phyloP scores from a whole-genome alignment of 2,329 filamentous ascomycete species.

The Pseudogymnoascus destructans region DNA sequence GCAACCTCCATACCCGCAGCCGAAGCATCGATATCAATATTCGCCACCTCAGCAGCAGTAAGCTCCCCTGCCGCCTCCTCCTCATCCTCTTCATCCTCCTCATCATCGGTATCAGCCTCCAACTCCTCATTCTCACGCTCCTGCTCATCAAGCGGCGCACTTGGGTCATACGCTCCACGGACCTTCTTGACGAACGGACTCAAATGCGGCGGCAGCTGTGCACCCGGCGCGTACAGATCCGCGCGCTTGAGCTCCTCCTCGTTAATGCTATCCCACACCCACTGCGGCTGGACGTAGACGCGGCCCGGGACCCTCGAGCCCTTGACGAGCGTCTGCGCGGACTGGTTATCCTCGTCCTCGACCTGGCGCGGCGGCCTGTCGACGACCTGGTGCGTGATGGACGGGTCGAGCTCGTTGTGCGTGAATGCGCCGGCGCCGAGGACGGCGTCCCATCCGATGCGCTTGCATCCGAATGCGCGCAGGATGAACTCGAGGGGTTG shows the following conservation, averaged over 20 bases:
- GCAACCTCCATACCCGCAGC: slow-evolving; percentile 26
- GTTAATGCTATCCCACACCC: slow-evolving; percentile 97
- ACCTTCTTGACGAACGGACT: slow-evolving; percentile 89
- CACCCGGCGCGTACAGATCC: slow-evolving; percentile 80
- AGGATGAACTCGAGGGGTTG: slow-evolving; percentile 87
- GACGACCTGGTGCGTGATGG: slow-evolving; percentile 93
- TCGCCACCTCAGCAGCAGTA: slow-evolving; percentile 29
- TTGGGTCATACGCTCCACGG: slow-evolving; percentile 84
- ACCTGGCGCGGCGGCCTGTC: slow-evolving; percentile 69
- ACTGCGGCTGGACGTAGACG: slow-evolving; percentile 90
- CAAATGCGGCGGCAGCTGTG: slow-evolving; percentile 81
- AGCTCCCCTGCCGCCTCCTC: slow-evolving; percentile 31
- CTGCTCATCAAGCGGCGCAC: slow-evolving; percentile 71
- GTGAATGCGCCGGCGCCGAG: slow-evolving; percentile 89
- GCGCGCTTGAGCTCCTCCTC: slow-evolving; percentile 77
- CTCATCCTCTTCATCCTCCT: slow-evolving; percentile 28
- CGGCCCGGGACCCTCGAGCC: slow-evolving; percentile 78
- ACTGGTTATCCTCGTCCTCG: slow-evolving; percentile 47
- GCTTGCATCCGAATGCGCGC: slow-evolving; percentile 87
- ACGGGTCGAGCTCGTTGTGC: slow-evolving; percentile 70
- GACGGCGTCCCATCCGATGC: slow-evolving; percentile 86
- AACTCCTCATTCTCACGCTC: slow-evolving; percentile 78
- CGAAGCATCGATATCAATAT: slow-evolving; percentile 23
- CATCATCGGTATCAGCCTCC: slow-evolving; percentile 44
- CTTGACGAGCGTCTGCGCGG: slow-evolving; percentile 40